Evolutionary conservation across 805 yeast species (phyloP).

Genomic region (Candida jianshihensis): DNA sequence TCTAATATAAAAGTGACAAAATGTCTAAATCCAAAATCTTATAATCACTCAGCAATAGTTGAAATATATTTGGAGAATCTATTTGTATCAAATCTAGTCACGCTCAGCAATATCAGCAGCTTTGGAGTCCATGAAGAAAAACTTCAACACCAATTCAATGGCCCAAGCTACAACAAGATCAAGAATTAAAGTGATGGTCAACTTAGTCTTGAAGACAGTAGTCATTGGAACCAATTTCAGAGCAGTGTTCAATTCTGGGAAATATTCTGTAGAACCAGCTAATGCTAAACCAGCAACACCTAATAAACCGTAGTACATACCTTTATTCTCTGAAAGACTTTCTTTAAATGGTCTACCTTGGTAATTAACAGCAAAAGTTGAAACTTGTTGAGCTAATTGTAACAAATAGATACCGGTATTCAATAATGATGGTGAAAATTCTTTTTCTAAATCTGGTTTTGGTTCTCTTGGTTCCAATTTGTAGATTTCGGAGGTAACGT

Average conservation of each 20-base stretch:
- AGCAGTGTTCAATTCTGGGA: conserved; percentile 90
- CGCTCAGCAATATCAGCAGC: conserved; percentile 82
- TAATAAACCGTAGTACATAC: conserved; percentile 92
- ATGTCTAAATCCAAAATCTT: too few relatives aligned
- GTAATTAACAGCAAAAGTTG: conserved; percentile 96
- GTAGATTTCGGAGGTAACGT: conserved; percentile 78
- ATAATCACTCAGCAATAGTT: background rate
- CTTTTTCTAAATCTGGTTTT: conserved; percentile 81
- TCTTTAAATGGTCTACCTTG: conserved; percentile 97
- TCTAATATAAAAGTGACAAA: too few relatives aligned
- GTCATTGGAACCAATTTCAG: conserved; percentile 89
- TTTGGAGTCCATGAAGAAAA: conserved; percentile 81
- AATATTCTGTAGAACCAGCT: conserved; percentile 87
- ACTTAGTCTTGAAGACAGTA: conserved; percentile 61
- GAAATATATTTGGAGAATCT: background rate
- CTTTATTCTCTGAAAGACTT: conserved; percentile 81
- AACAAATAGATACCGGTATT: conserved; percentile 94
- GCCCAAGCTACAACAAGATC: conserved; percentile 75
- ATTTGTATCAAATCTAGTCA: conserved; percentile 3
- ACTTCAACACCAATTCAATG: conserved; percentile 75
- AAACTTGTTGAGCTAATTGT: conserved; percentile 93
- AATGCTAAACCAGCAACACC: conserved; percentile 88
- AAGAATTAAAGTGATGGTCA: conserved; percentile 63
- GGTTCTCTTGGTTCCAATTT: conserved; percentile 89
- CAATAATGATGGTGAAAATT: conserved; percentile 80